Base-by-base conservation (phyloP, 2,329 filamentous ascomycete genomes). In the Calonectria henricotiae region DNA sequence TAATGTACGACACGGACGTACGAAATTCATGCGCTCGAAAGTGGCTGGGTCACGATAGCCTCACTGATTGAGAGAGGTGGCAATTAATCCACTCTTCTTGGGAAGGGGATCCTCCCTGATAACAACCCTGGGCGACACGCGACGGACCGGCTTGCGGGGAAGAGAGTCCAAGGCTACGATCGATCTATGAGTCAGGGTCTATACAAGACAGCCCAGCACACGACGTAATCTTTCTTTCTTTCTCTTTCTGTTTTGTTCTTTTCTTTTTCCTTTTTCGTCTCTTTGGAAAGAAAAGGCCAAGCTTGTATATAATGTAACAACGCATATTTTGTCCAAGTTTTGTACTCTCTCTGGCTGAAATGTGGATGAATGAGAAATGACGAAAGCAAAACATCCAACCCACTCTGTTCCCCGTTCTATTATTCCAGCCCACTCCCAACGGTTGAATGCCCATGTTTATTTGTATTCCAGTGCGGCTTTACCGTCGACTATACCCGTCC, bases 61-160 rank as follows among this genome's bases (percentile, higher is more conserved):
- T 58, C 32, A 37, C 51, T 37, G 51, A 23, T 23, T 6, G 20
- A 39, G 35, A 58, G 20, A 15, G 20, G 20, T 37, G 20, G 35
- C 13, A 39, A 58, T 58, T 13, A 58, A 39, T 39, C 8, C 20
- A 17, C 1, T 25, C 12, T 39, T 17, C 12, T 11, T 39, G 20
- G 20, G 32, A 7, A 30, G 32, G 51, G 35, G 51, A 58, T 58
- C 32, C 20, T 39, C 51, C 35, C 35, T 23, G 37, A 32, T 12
- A 13, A 20, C 35, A 9, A 39, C 20, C 51, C 51, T 58, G 39
- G 51, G 51, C 20, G 20, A 27, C 51, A 58, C 51, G 51, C 51
- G 51, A 37, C 51, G 51, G 51, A 58, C 51, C 51, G 51, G 20
- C 51, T 17, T 58, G 51, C 51, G 51, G 51, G 51, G 51, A 58